These are phyloP conservation scores for Xylaria sp. DNA, from an alignment of 495 filamentous ascomycete species.

Conservation along the genomic window DNA sequence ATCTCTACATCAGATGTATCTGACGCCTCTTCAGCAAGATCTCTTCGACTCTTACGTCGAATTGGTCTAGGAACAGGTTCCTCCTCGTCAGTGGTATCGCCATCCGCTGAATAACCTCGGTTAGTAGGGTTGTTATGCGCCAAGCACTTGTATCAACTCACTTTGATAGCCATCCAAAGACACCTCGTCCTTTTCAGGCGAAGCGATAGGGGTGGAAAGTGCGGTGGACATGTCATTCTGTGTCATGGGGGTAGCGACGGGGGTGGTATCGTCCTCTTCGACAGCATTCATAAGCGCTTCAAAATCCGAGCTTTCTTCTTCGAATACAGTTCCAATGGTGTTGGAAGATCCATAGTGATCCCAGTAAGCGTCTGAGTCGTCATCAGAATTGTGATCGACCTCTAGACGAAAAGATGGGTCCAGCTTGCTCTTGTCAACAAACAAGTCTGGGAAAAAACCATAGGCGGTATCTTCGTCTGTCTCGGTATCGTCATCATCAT, in stretches of 20 bases:
- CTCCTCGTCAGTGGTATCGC: slow-evolving; percentile 82
- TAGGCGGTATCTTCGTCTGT: slow-evolving; percentile 50
- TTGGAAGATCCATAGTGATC: slow-evolving; percentile 47
- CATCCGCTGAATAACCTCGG: slow-evolving; percentile 66
- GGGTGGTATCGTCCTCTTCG: slow-evolving; percentile 41
- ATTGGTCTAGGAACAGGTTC: slow-evolving; percentile 65
- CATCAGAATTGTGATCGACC: slow-evolving; percentile 68
- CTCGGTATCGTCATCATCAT: slow-evolving; percentile 55
- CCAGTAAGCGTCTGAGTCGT: slow-evolving; percentile 57
- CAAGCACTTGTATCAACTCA: slow-evolving; percentile 52
- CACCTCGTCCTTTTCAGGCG: slow-evolving; percentile 55
- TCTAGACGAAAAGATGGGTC: slow-evolving; percentile 72
- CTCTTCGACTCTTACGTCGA: slow-evolving; percentile 62
- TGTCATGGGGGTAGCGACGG: slow-evolving; percentile 51
- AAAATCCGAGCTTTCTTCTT: slow-evolving; percentile 42
- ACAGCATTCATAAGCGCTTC: slow-evolving; percentile 39
- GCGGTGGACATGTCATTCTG: slow-evolving; percentile 57
- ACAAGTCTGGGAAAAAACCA: slow-evolving; percentile 72
- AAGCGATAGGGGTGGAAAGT: slow-evolving; percentile 54
- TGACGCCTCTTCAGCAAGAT: slow-evolving; percentile 46
- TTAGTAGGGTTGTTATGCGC: slow-evolving; percentile 58
- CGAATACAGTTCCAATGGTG: slow-evolving; percentile 20
- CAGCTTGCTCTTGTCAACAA: slow-evolving; percentile 72
- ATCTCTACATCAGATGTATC: slow-evolving; percentile 53
- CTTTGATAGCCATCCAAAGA: slow-evolving; percentile 80